Conservation (phyloP, 768 basidiomycete species). For the Fomitopsis serialis region DNA sequence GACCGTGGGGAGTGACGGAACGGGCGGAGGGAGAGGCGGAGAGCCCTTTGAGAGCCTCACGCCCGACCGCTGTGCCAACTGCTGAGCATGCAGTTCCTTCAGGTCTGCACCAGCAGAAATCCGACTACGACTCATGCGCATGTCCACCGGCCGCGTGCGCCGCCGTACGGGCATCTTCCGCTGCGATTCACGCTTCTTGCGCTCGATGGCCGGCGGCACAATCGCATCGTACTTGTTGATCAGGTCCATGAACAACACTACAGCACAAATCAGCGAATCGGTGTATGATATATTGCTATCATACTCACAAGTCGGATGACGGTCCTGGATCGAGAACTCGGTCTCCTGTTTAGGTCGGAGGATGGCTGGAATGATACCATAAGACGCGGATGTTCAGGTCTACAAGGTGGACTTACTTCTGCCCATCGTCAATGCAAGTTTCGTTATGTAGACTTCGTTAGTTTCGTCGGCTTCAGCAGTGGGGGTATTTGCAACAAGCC, state of each 20-base stretch:
- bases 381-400: neutral
- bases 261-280: neutral
- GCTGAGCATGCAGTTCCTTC: conserved; percentile 65
- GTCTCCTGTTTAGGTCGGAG: conserved; percentile 80
- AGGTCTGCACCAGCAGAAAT: conserved; percentile 70
- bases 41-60: conserved; percentile 18
- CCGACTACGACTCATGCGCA: conserved; percentile 77
- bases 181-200: conserved; percentile 85
- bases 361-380: conserved; percentile 44
- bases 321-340: conserved; percentile 85
- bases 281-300: neutral
- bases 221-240: conserved; percentile 68
- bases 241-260: conserved; percentile 84
- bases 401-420: conserved; percentile 51
- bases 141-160: conserved; percentile 82
- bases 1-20: conserved; percentile 6
- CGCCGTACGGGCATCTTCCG: conserved; percentile 80
- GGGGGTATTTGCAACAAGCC: conserved; percentile 61
- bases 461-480: conserved; percentile 51
- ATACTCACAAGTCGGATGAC: conserved; percentile 69
- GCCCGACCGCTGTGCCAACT: conserved; percentile 29
- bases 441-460: conserved; percentile 78
- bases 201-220: conserved; percentile 75
- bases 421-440: conserved; percentile 83
- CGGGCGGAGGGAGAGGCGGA: conserved; percentile 10